These are phyloP conservation scores for Scheffersomyces quercinus DNA, from an alignment of 1,139 yeast species.

Conservation along the genomic window DNA sequence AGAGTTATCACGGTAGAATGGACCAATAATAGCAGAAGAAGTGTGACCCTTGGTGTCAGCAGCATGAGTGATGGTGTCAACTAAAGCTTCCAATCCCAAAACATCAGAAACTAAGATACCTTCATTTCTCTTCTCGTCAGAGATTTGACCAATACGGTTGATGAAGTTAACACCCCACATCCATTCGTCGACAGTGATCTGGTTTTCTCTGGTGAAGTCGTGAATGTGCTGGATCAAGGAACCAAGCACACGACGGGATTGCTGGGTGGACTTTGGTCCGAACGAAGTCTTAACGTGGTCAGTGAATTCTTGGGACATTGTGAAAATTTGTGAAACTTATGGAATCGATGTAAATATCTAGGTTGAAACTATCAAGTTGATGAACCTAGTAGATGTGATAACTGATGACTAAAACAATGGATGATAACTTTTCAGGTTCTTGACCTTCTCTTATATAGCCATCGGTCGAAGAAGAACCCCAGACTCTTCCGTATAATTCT, in stretches of 20 bases:
- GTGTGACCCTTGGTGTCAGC: conserved; percentile 21
- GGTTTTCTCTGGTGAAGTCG: conserved; percentile 16
- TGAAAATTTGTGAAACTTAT: neutral
- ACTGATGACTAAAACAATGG: too few species aligned
- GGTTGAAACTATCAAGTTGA: too few species aligned
- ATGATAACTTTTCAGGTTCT: too few species aligned
- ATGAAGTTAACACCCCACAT: conserved; percentile 14
- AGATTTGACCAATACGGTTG: conserved; percentile 16
- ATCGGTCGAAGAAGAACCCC: too few species aligned
- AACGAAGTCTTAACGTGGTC: conserved; percentile 24
- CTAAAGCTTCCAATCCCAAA: conserved; percentile 14
- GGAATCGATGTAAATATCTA: too few species aligned
- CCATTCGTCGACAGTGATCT: conserved; percentile 16
- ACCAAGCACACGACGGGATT: conserved; percentile 19
- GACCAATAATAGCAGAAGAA: conserved; percentile 30
- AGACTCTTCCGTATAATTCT: too few species aligned
- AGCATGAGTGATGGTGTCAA: conserved; percentile 20
- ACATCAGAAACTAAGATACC: conserved; percentile 16
- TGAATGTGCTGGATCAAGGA: conserved; percentile 21
- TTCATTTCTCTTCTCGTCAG: conserved; percentile 14
- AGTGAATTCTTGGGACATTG: conserved; percentile 28
- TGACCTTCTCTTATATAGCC: too few species aligned
- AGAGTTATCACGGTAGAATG: conserved; percentile 28
- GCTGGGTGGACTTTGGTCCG: conserved; percentile 30
- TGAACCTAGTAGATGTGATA: too few species aligned